Evolutionary conservation across 805 yeast genomes (phyloP), one percentile per base, ranked within the genome.

Genomic region (Cyberlindnera mycetangii): DNA sequence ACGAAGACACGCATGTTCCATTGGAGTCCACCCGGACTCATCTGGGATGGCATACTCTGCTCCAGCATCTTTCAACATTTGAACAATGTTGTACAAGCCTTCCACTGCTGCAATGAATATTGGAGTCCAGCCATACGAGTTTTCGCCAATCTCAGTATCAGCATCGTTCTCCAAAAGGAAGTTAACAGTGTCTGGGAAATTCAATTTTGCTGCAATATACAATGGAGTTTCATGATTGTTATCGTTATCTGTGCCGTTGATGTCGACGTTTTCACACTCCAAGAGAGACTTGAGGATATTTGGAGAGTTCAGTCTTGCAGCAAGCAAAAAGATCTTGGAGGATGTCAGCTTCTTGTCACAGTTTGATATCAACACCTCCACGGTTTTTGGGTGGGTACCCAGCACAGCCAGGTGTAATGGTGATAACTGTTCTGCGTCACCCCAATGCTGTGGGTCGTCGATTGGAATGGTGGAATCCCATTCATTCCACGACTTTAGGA

Each of bases 11-110:
- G 97, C 97, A 64, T 92, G 98, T 58, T 92, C 98, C 81, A 89
- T 81, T n/a, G 98, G 96, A 16, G 89, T 79, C 98, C 98, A 92
- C 0, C 97, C 97, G 41, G 93, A 83, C 37, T 79, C 83, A 66
- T 92, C 98, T 15, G 76, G 72, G 21, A 70, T 65, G 35, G 76
- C 74, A 46, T 68, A 76, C 7, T 71, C 67, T 5, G 89, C 85
- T 17, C 79, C 80, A 34, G 71, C 58, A 0, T 67, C 65, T 22
- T 83, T 62, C 49, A 92, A 70, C 8, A 76, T 48, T 34, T 74
- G 62, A 6, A 81, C 87, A 33, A 87, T 71, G 2, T 75, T 76
- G 32, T 56, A 58, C 43, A 67, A 78, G 1, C 97, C 97, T 58
- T 90, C 96, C 14, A 89, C 84, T 0, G 96, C 90, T 11, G 97